Conservation (phyloP, 2,329 filamentous ascomycete species). For the Lecanoromycetidae sp. region DNA sequence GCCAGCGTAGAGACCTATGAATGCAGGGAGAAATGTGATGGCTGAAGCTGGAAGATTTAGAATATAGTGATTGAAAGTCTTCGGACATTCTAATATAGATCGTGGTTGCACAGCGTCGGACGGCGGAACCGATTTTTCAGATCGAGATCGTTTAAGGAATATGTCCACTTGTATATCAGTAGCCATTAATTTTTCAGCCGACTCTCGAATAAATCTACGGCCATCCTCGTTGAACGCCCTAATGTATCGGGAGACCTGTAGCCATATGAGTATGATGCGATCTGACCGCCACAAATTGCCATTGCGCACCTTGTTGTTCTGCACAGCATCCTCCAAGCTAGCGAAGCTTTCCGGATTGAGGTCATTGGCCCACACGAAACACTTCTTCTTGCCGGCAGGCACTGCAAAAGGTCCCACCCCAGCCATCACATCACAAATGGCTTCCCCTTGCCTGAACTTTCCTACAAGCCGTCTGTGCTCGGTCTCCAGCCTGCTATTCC, state of each 20-base stretch:
- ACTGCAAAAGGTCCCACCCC: slow-evolving; percentile 92
- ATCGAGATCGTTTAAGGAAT: slow-evolving; percentile 30
- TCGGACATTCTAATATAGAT: slow-evolving; percentile 46
- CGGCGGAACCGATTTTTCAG: slow-evolving; percentile 14
- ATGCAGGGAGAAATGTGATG: slow-evolving; percentile 66
- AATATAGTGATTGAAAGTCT: slow-evolving; percentile 79
- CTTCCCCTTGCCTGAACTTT: slow-evolving; percentile 70
- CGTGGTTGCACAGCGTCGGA: slow-evolving; percentile 27
- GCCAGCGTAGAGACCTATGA: slow-evolving; percentile 69
- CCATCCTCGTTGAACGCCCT: slow-evolving; percentile 73
- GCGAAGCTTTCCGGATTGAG: slow-evolving; percentile 81
- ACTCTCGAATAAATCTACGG: slow-evolving; percentile 53
- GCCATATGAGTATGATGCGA: neutral
- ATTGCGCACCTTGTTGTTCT: slow-evolving; percentile 53
- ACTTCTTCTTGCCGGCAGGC: slow-evolving; percentile 75
- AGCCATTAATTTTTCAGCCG: slow-evolving; percentile 2
- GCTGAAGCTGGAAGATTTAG: slow-evolving; percentile 95
- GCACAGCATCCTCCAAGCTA: slow-evolving; percentile 57
- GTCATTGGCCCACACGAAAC: slow-evolving; percentile 95
- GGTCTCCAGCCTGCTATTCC: slow-evolving; percentile 83
- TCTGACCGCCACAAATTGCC: no score
- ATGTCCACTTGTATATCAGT: slow-evolving; percentile 43
- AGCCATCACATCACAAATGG: slow-evolving; percentile 93
- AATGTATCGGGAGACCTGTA: slow-evolving; percentile 54
- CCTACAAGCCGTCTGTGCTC: slow-evolving; percentile 74